Evolutionary conservation across 2,329 filamentous ascomycete genomes (phyloP).

Genomic region (Drechslerella stenobrocha): DNA sequence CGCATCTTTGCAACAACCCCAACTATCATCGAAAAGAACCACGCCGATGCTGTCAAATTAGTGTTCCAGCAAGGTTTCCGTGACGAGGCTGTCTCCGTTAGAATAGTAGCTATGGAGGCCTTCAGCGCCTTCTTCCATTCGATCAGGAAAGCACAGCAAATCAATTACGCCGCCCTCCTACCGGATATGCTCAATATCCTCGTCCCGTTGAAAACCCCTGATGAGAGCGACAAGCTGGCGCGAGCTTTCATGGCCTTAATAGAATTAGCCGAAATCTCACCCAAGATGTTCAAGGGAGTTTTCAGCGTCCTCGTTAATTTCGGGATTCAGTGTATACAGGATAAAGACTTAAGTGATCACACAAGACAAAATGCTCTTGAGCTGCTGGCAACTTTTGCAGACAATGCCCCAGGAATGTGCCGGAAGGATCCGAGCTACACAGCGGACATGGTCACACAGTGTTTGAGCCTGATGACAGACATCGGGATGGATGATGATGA

Average conservation of each 20-base stretch:
- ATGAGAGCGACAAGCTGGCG: constrained; percentile 87
- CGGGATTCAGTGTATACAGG: constrained; percentile 87
- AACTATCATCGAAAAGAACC: constrained; percentile 92
- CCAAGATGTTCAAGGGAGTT: constrained; percentile 95
- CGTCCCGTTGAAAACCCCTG: constrained; percentile 86
- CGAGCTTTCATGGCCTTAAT: constrained; percentile 89
- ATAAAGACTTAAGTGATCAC: constrained; percentile 89
- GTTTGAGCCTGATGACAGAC: constrained; percentile 96
- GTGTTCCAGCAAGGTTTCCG: constrained; percentile 92
- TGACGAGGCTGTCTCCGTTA: constrained; percentile 77
- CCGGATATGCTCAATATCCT: constrained; percentile 92
- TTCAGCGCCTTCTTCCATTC: constrained; percentile 96
- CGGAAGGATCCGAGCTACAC: constrained; percentile 91
- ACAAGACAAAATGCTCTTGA: constrained; percentile 93
- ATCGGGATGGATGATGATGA: constrained; percentile 93
- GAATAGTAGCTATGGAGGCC: constrained; percentile 91
- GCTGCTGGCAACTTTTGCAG: constrained; percentile 96
- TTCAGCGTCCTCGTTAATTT: constrained; percentile 93
- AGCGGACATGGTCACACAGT: constrained; percentile 96
- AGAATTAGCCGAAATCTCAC: constrained; percentile 88
- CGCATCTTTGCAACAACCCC: constrained; percentile 94
- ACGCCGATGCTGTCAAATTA: constrained; percentile 83
- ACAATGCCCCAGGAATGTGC: constrained; percentile 91
- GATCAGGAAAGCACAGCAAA: constrained; percentile 81
- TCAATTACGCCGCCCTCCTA: constrained; percentile 83